Conservation (phyloP, 306 rosid species). For the Heteromeles arbutifolia region DNA sequence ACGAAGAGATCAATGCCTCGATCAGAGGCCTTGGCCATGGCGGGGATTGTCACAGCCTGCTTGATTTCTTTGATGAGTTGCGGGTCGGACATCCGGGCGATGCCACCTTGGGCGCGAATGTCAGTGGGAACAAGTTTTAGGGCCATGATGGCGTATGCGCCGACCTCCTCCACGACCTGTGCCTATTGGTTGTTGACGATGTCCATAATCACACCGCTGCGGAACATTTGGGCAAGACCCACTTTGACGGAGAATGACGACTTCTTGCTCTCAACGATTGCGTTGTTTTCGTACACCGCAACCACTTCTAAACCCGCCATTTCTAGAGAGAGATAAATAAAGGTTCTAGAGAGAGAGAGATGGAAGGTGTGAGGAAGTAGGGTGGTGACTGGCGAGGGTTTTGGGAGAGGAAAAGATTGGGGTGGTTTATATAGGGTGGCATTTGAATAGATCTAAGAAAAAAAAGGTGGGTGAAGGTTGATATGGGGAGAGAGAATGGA, state of each 20-base stretch:
- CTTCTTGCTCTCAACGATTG: conserved; percentile 52
- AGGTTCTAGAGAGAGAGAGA: background rate
- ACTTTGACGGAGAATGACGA: conserved; percentile 77
- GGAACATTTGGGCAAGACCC: conserved; percentile 86
- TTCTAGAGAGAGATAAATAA: background rate
- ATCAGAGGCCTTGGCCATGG: conserved; percentile 65
- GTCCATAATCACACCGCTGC: conserved; percentile 86
- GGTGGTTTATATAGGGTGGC: conserved; percentile 4
- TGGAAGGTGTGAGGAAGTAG: background rate
- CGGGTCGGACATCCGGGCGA: conserved; percentile 72
- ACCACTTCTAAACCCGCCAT: conserved; percentile 83
- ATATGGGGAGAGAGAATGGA: no score
- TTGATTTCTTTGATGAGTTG: conserved; percentile 78
- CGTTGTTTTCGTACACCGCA: conserved; percentile 62
- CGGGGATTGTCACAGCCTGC: conserved; percentile 68
- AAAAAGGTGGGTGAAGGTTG: background rate
- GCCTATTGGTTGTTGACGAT: conserved; percentile 80
- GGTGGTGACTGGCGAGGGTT: conserved; percentile 8
- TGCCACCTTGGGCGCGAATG: conserved; percentile 79
- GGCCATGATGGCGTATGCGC: conserved; percentile 83
- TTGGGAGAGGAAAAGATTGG: background rate
- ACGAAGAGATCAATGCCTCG: no score
- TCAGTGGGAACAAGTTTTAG: conserved; percentile 75
- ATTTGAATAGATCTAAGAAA: conserved; percentile 10
- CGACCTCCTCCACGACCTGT: conserved; percentile 68